Evolutionary conservation across 2,329 filamentous ascomycete species (phyloP).

Genomic region (Cercospora beticola): DNA sequence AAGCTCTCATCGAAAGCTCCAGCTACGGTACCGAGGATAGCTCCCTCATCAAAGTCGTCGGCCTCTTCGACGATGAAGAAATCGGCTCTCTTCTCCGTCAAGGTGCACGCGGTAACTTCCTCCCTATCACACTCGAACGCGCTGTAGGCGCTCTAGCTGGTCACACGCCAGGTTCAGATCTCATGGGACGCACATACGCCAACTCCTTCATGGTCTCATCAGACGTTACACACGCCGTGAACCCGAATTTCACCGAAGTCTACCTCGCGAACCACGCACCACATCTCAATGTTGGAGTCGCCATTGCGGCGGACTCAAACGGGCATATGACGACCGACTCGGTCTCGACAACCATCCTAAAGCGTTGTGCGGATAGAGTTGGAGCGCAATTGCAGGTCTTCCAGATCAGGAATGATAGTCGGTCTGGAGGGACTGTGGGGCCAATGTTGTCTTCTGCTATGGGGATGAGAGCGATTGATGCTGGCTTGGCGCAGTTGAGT

Average conservation of each 20-base stretch:
- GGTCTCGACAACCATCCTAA: slow-evolving; percentile 77
- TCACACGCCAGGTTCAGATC: slow-evolving; percentile 46
- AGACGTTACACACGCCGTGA: slow-evolving; percentile 90
- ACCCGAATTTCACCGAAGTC: slow-evolving; percentile 84
- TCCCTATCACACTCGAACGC: slow-evolving; percentile 77
- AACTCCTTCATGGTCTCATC: slow-evolving; percentile 89
- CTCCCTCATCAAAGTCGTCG: slow-evolving; percentile 78
- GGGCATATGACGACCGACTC: slow-evolving; percentile 96
- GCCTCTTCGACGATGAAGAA: slow-evolving; percentile 96
- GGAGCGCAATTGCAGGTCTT: slow-evolving; percentile 77
- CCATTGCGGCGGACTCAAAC: slow-evolving; percentile 78
- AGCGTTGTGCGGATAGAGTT: slow-evolving; percentile 72
- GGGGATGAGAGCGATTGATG: slow-evolving; percentile 81
- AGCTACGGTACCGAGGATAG: slow-evolving; percentile 55
- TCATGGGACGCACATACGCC: slow-evolving; percentile 80
- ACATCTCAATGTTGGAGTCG: slow-evolving; percentile 82
- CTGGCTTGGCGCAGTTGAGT: slow-evolving; percentile 83
- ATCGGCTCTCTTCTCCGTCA: slow-evolving; percentile 89
- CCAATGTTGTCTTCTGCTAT: slow-evolving; percentile 80
- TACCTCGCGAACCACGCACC: slow-evolving; percentile 87
- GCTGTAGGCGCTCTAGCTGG: slow-evolving; percentile 67
- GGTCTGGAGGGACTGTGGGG: slow-evolving; percentile 91
- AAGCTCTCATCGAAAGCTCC: slow-evolving; percentile 66
- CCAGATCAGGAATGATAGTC: slow-evolving; percentile 89
- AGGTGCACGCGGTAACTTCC: slow-evolving; percentile 85